phyloP scores from a whole-genome alignment of 495 filamentous ascomycete genomes.

The Podospora pseudopauciseta region DNA sequence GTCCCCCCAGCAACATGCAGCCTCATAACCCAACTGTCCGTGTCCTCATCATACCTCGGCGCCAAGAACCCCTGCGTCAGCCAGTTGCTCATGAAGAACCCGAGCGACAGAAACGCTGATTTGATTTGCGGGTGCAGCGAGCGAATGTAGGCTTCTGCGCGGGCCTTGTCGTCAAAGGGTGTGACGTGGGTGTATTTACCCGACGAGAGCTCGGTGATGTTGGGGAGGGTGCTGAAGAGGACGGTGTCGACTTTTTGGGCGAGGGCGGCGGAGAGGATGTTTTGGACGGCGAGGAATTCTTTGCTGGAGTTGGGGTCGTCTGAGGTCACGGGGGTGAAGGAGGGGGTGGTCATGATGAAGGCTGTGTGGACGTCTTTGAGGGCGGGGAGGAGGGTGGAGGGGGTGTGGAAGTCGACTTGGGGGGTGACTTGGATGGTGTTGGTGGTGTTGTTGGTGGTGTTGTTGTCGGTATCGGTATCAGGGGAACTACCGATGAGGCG shows the following conservation, averaged over 20 bases:
- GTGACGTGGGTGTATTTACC: conserved; percentile 37
- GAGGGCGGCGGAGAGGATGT: conserved; percentile 46
- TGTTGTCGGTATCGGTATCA: neutral
- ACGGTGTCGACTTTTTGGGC: conserved; percentile 43
- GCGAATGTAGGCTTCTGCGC: conserved; percentile 49
- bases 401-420: conserved; percentile 32
- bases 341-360: conserved; percentile 45
- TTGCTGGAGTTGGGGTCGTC: conserved; percentile 22
- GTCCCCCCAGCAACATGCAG: neutral
- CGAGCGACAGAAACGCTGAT: conserved; percentile 44
- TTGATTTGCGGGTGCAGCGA: conserved; percentile 31
- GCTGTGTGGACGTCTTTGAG: conserved; percentile 46
- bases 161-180: conserved; percentile 43
- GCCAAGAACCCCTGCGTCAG: neutral
- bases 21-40: neutral
- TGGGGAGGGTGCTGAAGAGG: conserved; percentile 50
- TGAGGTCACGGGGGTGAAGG: neutral
- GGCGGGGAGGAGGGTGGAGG: conserved; percentile 40
- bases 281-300: conserved; percentile 43
- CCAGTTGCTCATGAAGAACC: conserved; percentile 46
- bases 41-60: neutral
- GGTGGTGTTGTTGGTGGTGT: neutral
- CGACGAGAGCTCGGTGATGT: conserved; percentile 32
- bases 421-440: conserved; percentile 37
- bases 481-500: neutral